phyloP scores from a whole-genome alignment of 2,329 filamentous ascomycete species.

The Colletotrichum shisoi region DNA sequence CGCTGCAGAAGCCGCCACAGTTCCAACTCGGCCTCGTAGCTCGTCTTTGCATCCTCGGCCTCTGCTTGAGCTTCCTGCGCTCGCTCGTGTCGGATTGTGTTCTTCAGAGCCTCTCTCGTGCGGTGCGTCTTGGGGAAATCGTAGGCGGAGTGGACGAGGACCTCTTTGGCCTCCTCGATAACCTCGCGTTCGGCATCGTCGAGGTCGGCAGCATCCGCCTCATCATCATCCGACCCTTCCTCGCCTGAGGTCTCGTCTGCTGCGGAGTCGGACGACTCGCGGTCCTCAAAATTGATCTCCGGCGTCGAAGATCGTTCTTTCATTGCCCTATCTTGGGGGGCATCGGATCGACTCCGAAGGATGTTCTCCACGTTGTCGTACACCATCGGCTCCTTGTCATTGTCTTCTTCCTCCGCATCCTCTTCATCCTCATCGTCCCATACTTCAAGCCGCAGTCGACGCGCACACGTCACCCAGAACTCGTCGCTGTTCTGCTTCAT shows the following conservation, averaged over 20 bases:
- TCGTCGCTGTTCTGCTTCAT: slow-evolving; percentile 49
- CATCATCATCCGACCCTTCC: slow-evolving; percentile 6
- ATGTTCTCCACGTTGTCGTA: slow-evolving; percentile 56
- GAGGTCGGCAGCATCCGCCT: background rate
- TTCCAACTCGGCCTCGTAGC: slow-evolving; percentile 53
- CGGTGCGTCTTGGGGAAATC: slow-evolving; percentile 51
- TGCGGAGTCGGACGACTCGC: slow-evolving; percentile 11
- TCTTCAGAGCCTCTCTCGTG: slow-evolving; percentile 50
- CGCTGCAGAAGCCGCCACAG: slow-evolving; percentile 58
- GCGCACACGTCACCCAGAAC: slow-evolving; percentile 60
- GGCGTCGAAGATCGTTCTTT: background rate
- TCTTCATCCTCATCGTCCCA: slow-evolving; percentile 47
- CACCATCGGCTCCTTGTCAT: slow-evolving; percentile 47
- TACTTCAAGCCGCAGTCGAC: slow-evolving; percentile 60
- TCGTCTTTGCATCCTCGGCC: slow-evolving; percentile 51
- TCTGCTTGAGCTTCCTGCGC: slow-evolving; percentile 57
- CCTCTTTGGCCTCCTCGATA: slow-evolving; percentile 53
- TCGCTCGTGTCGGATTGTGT: slow-evolving; percentile 53
- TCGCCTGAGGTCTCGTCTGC: slow-evolving; percentile 7
- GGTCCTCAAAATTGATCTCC: slow-evolving; percentile 9
- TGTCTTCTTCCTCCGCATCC: slow-evolving; percentile 36
- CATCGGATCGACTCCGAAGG: slow-evolving; percentile 43
- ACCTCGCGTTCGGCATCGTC: slow-evolving; percentile 44
- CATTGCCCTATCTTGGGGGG: background rate
- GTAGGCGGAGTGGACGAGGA: slow-evolving; percentile 53